Base-by-base conservation (phyloP, 2,329 filamentous ascomycete species). In the Mollisia scopiformis region DNA sequence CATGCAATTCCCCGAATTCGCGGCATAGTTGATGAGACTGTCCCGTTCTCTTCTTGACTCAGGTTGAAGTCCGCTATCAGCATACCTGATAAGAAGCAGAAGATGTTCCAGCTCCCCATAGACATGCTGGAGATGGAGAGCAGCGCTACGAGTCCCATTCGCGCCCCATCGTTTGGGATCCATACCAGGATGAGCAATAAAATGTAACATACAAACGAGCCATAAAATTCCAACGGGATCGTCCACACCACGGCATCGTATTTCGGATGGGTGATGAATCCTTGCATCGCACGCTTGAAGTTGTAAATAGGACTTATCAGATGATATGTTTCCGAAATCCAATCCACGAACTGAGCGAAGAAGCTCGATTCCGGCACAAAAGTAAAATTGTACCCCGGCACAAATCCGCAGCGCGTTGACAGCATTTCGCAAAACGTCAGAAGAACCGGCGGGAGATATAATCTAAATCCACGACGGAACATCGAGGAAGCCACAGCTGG, bases 161-260 rank as follows among this genome's bases (percentile, higher is more conserved):
- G 62, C 6, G 57, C 16, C 0, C 27, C 25, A 35, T 63, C 63
- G 50, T n/a, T 62, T 28, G 57, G 62, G 11, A 67, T 35, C 11
- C 58, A 49, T 5, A 50, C 54, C 4, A 68, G 39, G 8, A 65
- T 14, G 10, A 70, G 46, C 11, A 70, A 51, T 2, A 69, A 30
- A 14, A 57, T 47, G 35, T 70, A 70, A 39, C 63, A 64, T 16
- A 65, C 57, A 10, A 81, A 75, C 8, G 79, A 81, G 66, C 79
- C 75, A 27, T 73, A 76, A 55, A 80, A 78, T 58, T 82, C 79
- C 58, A 80, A 75, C 1, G 80, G 78, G 19, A 82, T 80, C 1
- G 80, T 81, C 80, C 79, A 82, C 16, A 82, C 71, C 56, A 81
- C 79, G 8, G 77, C 69, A 60, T 80, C 77, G 61, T 80, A 81